phyloP scores from a whole-genome alignment of 805 yeast species.

The Allodekkera sacchari region DNA sequence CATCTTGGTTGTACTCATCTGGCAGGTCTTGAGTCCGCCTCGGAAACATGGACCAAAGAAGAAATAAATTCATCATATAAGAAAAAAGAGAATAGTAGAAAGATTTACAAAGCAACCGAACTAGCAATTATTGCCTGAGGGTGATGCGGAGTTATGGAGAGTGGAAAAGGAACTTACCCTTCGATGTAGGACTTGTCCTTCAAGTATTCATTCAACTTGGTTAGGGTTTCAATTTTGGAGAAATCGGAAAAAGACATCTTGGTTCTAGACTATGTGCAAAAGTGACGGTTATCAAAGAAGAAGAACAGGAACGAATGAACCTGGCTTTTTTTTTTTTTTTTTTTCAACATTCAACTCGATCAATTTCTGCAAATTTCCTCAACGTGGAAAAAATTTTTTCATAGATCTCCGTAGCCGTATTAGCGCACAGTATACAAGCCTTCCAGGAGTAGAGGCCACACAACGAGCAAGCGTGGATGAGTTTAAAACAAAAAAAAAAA shows the following conservation, averaged over 20 bases:
- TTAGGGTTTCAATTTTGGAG: constrained; percentile 67
- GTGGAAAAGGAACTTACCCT: constrained; percentile 62
- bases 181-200: constrained; percentile 91
- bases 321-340: background rate
- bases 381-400: no score
- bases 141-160: background rate
- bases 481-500: no score
- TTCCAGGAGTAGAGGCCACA: no score
- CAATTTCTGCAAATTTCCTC: no score
- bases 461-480: no score
- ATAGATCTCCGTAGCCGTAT: no score
- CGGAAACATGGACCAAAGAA: constrained; percentile 93
- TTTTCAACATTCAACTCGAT: background rate
- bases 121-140: background rate
- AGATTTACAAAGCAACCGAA: background rate
- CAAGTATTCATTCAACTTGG: constrained; percentile 74
- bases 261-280: no score
- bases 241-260: constrained; percentile 74
- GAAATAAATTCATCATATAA: constrained; percentile 51
- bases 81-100: constrained; percentile 1
- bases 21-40: constrained; percentile 95
- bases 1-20: constrained; percentile 68
- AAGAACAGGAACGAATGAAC: background rate
- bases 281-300: background rate
- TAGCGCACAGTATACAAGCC: no score